phyloP scores from a whole-genome alignment of 768 basidiomycete genomes.

The Coprinopsis marcescibilis region DNA sequence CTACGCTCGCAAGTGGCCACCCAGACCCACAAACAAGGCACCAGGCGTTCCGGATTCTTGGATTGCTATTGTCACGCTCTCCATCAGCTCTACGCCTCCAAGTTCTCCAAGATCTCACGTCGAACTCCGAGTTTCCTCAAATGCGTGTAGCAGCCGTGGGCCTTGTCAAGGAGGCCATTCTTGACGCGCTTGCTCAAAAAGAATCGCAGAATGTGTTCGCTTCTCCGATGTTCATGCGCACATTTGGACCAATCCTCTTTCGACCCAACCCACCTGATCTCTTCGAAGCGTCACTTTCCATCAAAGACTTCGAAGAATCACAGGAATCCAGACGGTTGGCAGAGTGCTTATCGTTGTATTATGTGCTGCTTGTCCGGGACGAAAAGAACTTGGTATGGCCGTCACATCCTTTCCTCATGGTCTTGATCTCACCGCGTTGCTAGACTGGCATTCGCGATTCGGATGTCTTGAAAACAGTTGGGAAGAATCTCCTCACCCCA shows the following conservation, averaged over 20 bases:
- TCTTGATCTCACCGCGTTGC: neutral
- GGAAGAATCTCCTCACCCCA: slow-evolving; percentile 40
- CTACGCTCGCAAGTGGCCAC: slow-evolving; percentile 55
- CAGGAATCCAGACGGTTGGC: slow-evolving; percentile 57
- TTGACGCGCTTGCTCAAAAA: slow-evolving; percentile 37
- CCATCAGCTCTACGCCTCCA: slow-evolving; percentile 46
- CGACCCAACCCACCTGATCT: slow-evolving; percentile 49
- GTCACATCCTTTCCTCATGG: neutral
- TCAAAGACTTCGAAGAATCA: slow-evolving; percentile 45
- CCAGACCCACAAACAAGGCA: slow-evolving; percentile 54
- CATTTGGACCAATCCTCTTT: slow-evolving; percentile 57
- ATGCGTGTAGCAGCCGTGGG: slow-evolving; percentile 67
- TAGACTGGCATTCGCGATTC: slow-evolving; percentile 50
- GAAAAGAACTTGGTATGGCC: slow-evolving; percentile 43
- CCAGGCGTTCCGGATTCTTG: slow-evolving; percentile 54
- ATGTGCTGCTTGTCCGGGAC: slow-evolving; percentile 58
- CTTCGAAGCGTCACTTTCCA: slow-evolving; percentile 29
- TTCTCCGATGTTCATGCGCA: slow-evolving; percentile 47
- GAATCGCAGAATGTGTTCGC: slow-evolving; percentile 38
- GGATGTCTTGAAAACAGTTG: slow-evolving; percentile 38
- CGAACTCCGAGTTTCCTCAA: slow-evolving; percentile 48
- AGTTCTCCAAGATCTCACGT: slow-evolving; percentile 48
- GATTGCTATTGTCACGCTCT: slow-evolving; percentile 43
- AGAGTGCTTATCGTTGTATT: slow-evolving; percentile 65
- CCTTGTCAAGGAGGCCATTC: slow-evolving; percentile 59